Evolutionary conservation across 768 basidiomycete species (phyloP).

Genomic region (Lepiota subincarnata): DNA sequence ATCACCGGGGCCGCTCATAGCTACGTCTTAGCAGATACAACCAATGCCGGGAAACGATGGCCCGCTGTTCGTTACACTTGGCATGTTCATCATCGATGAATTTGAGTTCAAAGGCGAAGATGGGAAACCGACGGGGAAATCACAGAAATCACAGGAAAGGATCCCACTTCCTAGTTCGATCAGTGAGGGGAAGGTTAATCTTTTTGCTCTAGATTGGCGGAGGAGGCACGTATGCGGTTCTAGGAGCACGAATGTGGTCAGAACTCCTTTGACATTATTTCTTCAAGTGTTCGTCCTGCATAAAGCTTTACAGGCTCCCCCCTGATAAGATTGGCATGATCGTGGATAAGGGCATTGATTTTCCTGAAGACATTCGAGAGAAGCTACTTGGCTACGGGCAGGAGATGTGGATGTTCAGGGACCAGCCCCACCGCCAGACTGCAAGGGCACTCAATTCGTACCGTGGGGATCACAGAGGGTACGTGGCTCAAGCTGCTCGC

Average conservation of each 20-base stretch:
- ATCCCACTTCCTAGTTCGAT: background rate
- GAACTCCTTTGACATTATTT: background rate
- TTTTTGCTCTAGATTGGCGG: conserved; percentile 68
- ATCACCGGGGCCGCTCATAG: background rate
- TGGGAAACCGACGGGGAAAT: conserved; percentile 46
- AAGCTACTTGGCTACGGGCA: conserved; percentile 58
- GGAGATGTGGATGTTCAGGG: conserved; percentile 77
- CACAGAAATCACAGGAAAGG: conserved; percentile 48
- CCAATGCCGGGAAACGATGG: conserved; percentile 15
- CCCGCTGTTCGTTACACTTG: conserved; percentile 59
- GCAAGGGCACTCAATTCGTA: conserved; percentile 76
- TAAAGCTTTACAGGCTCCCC: conserved; percentile 48
- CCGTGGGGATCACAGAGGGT: conserved; percentile 70
- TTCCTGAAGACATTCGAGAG: conserved; percentile 53
- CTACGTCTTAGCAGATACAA: background rate
- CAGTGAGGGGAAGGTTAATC: conserved; percentile 1
- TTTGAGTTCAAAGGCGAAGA: conserved; percentile 59
- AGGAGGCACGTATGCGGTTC: conserved; percentile 76
- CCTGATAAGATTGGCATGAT: conserved; percentile 72
- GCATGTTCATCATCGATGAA: conserved; percentile 89
- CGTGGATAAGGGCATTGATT: conserved; percentile 77
- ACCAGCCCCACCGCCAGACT: conserved; percentile 50
- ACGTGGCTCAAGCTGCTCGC: conserved; percentile 14
- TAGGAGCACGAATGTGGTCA: conserved; percentile 83
- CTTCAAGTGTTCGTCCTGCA: background rate